Conservation (phyloP, 164 flowering plant species). For the Amborella trichopoda region DNA sequence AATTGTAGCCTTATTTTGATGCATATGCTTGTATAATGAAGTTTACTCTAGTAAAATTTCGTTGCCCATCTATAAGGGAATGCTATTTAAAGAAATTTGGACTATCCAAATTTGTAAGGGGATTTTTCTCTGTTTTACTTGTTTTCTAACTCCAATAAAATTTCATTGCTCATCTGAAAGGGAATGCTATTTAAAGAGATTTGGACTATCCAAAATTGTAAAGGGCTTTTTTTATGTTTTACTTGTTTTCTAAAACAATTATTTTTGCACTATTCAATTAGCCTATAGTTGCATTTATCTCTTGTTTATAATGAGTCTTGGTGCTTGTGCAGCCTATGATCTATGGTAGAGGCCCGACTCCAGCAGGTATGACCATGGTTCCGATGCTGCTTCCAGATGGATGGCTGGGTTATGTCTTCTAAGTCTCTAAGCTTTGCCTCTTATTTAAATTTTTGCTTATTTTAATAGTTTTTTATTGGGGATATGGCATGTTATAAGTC, state of each 20-base stretch:
- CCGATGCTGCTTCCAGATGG: slow-evolving; percentile 99
- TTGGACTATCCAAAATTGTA: too few species aligned
- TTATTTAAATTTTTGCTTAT: background rate
- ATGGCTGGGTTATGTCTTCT: slow-evolving; percentile 95
- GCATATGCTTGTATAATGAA: too few species aligned
- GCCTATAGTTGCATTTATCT: background rate
- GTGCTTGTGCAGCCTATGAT: slow-evolving; percentile 65
- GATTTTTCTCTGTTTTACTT: background rate
- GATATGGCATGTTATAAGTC: background rate
- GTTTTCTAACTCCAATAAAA: background rate
- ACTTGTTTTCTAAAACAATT: background rate
- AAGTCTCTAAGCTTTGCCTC: slow-evolving; percentile 22
- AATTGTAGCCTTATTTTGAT: too few species aligned
- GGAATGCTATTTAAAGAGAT: too few species aligned
- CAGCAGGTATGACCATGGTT: slow-evolving; percentile 96
- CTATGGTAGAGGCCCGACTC: slow-evolving; percentile 94
- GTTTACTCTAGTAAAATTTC: too few species aligned
- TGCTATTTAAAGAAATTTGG: too few species aligned
- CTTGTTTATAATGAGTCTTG: background rate
- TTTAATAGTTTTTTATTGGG: background rate
- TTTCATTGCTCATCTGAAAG: background rate
- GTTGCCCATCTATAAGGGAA: background rate
- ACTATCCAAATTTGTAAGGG: background rate
- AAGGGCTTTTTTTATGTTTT: background rate
- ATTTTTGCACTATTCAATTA: background rate